phyloP scores from a whole-genome alignment of 176 grass and related monocot genomes.

The Tillandsia fasciculata region DNA sequence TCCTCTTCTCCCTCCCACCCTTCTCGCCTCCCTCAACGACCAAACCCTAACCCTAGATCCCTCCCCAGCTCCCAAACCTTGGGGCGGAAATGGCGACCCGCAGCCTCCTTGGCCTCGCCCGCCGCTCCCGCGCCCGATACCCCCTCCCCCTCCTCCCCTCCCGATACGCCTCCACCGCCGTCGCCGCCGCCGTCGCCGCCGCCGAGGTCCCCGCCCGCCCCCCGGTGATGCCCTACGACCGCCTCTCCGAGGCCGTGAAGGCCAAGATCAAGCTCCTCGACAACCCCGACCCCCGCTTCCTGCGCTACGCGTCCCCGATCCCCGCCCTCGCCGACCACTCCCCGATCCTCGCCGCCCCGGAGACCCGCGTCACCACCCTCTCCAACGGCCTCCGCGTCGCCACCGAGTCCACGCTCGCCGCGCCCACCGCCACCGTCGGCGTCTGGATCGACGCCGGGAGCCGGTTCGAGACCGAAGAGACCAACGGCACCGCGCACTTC shows the following conservation, averaged over 20 bases:
- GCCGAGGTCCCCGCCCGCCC: slow-evolving; percentile 15
- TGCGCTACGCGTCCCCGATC: slow-evolving; percentile 78
- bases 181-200: not conserved
- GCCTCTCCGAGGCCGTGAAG: slow-evolving; percentile 53
- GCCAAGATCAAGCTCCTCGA: slow-evolving; percentile 57
- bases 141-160: slow-evolving; percentile 14
- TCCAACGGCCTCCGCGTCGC: slow-evolving; percentile 76
- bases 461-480: slow-evolving; percentile 65
- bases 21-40: not conserved
- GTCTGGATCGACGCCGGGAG: slow-evolving; percentile 98
- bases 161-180: slow-evolving; percentile 28
- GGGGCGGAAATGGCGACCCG: slow-evolving; percentile 28
- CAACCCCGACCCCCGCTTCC: slow-evolving; percentile 81
- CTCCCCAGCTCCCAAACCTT: not conserved
- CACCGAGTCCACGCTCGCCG: slow-evolving; percentile 72
- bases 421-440: slow-evolving; percentile 71
- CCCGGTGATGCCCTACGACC: slow-evolving; percentile 68
- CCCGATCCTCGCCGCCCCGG: slow-evolving; percentile 60
- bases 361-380: slow-evolving; percentile 81
- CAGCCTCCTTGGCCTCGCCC: slow-evolving; percentile 42
- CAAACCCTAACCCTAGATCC: slow-evolving; percentile 22
- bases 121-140: slow-evolving; percentile 13
- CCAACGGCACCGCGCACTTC: slow-evolving; percentile 95
- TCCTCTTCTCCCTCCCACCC: not conserved
- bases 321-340: slow-evolving; percentile 69